These are phyloP conservation scores for Teratosphaeria epicoccoides DNA, from an alignment of 2,329 filamentous ascomycete genomes.

Conservation along the genomic window DNA sequence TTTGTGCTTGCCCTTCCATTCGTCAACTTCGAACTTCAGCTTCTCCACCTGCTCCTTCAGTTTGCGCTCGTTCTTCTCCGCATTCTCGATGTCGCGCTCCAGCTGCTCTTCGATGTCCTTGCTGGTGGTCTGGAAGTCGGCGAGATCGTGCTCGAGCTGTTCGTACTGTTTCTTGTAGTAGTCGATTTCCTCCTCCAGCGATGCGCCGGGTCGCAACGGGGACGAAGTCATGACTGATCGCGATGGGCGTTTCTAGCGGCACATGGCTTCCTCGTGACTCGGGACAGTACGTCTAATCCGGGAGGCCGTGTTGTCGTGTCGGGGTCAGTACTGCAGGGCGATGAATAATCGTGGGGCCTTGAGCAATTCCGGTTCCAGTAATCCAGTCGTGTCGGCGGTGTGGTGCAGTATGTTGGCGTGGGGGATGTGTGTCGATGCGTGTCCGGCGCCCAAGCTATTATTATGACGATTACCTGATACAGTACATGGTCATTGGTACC, in stretches of 20 bases:
- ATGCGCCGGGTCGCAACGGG: constrained; percentile 26
- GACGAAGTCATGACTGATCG: constrained; percentile 24
- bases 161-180: constrained; percentile 98
- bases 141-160: constrained; percentile 77
- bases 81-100: constrained; percentile 90
- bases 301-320: background rate
- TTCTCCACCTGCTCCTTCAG: constrained; percentile 80
- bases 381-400: background rate
- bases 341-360: background rate
- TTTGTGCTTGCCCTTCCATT: constrained; percentile 99
- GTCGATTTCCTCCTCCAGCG: constrained; percentile 62
- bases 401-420: background rate
- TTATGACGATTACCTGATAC: background rate
- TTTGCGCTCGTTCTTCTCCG: constrained; percentile 81
- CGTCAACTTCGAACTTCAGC: constrained; percentile 80
- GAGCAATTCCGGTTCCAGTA: background rate
- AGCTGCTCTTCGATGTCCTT: constrained; percentile 88
- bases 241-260: constrained; percentile 23
- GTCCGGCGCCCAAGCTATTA: background rate
- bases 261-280: constrained; percentile 14
- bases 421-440: background rate
- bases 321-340: background rate
- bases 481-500: no score
- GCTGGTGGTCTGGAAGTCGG: constrained; percentile 88
- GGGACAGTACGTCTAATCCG: background rate